Evolutionary conservation across 2,329 filamentous ascomycete genomes (phyloP), one percentile per base, ranked within the genome.

Genomic region (Monosporascus sp.): DNA sequence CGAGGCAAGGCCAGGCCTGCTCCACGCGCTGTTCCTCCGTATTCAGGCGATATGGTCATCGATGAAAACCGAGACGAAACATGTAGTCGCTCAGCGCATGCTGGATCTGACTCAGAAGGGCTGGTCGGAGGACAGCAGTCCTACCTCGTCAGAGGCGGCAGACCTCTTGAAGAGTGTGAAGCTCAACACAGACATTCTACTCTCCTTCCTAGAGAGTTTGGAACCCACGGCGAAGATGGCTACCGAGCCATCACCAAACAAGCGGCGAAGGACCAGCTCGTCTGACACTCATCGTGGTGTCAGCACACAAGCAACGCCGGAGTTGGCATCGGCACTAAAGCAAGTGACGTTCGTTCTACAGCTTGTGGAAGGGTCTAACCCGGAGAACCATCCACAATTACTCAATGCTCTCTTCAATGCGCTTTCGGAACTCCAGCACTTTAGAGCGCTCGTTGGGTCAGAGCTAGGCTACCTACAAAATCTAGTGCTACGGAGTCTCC

Each of bases 401-500:
- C 78, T 96, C 6, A 84, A 85, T 55, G 84, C 83, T 27, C 77
- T 99, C 3, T 99, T 97, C 73, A 85, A 87, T 53, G 81, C 89
- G 1, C 80, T 99, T n/a, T 86, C 87, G 5, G 89, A 96, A 64
- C 79, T 99, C 24, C 91, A 96, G 63, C 87, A 91, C 56, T 88
- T 94, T 68, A 88, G 89, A 67, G 82, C 85, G 26, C 83, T 93
- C 54, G 84, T 92, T 26, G 86, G 89, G 43, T 93, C 91, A 0
- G 92, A 95, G 66, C 80, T 97, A 56, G 90, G 91, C 17, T 97
- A 97, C 72, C 77, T 97, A 43, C 88, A 97, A 68, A 90, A 88
- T 59, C 74, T 97, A 50, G 85, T 94, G 7, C 79, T 99, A 40
- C 84, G 88, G 58, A 91, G 89, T 62, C 78, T 99, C 37, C 77